Evolutionary conservation across 352 stramenopile species (phyloP), one percentile per base, ranked within the genome.

Genomic region (Phytophthora quininea): DNA sequence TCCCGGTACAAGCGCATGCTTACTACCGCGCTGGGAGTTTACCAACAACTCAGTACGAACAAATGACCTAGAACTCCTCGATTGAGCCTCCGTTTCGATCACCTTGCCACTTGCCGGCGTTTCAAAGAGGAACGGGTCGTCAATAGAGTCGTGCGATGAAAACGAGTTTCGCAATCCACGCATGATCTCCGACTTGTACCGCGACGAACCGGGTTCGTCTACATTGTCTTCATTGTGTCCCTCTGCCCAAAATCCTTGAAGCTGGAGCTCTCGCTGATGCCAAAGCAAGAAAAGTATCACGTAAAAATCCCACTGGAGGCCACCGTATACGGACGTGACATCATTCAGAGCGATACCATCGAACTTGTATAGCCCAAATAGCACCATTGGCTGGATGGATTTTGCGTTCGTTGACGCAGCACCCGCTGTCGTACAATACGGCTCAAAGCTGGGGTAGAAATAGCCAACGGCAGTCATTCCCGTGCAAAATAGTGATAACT

Each of bases 281-380:
- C 86, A 96, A 53, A 95, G 60, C 5, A 96, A 69, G 27, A 79
- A 84, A 4, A 94, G 54, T 53, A 94, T 77, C 6, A 95, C 77
- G 59, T 92, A 91, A 43, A 96, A 95, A 54, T 94, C 73, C 89
- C 89, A 96, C 62, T 95, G 84, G 10, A 96, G 60, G 11, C 89
- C 89, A 30, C 73, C 65, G 29, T 90, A 90, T 19, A 92, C 86
- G 0, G 75, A 79, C 8, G 62, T 85, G 38, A 88, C 63, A 27
- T 62, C 71, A n/a, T 80, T 50, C 11, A 90, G 82, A 27, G 82
- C 79, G 45, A 73, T 74, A 0, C 87, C 89, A 43, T 96, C 87
- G 30, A 93, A 95, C 64, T 96, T 96, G 73, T 93, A 96, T 31
- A 96, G 55, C 2, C 89, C 89, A 51, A 95, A 69, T n/a, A 95